A percentile compares a stretch with the other conserved stretches of the same genome.
These are phyloP conservation scores for Coniosporium tulheliwenetii DNA, from an alignment of 2,329 filamentous ascomycete genomes.

Conservation along the genomic window DNA sequence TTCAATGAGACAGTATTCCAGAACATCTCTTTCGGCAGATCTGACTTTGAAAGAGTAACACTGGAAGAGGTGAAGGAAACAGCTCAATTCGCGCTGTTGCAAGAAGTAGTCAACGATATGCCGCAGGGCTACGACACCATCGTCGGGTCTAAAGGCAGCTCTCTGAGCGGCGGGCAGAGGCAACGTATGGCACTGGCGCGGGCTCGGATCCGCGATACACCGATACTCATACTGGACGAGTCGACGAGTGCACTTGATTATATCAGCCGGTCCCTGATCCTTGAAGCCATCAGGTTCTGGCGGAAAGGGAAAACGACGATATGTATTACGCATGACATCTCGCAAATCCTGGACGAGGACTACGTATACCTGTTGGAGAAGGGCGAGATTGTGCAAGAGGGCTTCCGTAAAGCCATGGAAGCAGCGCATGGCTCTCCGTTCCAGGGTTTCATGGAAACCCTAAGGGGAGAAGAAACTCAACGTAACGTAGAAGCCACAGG, in stretches of 20 bases:
- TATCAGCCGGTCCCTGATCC: slow-evolving; percentile 49
- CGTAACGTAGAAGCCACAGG: too few species aligned
- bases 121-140: slow-evolving; percentile 56
- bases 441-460: slow-evolving; percentile 11
- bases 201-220: slow-evolving; percentile 59
- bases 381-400: slow-evolving; percentile 52
- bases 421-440: slow-evolving; percentile 13
- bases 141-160: slow-evolving; percentile 52
- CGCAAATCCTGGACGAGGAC: slow-evolving; percentile 56
- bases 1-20: slow-evolving; percentile 67
- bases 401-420: slow-evolving; percentile 43
- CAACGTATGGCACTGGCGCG: slow-evolving; percentile 71
- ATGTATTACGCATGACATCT: slow-evolving; percentile 80
- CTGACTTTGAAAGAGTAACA: slow-evolving; percentile 31
- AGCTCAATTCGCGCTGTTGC: slow-evolving; percentile 52
- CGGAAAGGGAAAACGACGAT: slow-evolving; percentile 71
- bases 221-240: slow-evolving; percentile 77
- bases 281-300: slow-evolving; percentile 65
- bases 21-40: slow-evolving; percentile 62
- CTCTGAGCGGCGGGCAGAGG: slow-evolving; percentile 70
- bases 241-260: slow-evolving; percentile 74
- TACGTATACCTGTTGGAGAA: slow-evolving; percentile 68
- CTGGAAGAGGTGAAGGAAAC: slow-evolving; percentile 43
- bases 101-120: slow-evolving; percentile 49
- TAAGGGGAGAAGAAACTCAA: too few species aligned